phyloP scores from a whole-genome alignment of 2,329 filamentous ascomycete genomes.

The Podosphaera fusca region DNA sequence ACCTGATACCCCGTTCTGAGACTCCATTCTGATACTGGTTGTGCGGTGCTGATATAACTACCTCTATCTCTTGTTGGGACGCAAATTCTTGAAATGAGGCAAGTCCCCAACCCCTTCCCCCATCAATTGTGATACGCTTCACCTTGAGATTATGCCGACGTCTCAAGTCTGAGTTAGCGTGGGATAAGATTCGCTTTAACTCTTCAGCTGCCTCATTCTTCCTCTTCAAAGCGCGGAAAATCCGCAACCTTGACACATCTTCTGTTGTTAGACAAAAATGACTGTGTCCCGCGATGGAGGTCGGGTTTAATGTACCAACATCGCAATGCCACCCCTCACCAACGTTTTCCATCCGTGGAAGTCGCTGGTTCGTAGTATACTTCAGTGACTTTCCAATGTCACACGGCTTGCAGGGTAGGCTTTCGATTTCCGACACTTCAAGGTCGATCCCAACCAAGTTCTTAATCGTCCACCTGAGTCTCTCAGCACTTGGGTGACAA shows the following conservation, averaged over 20 bases:
- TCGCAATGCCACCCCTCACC: constrained; percentile 1
- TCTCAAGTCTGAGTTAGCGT: background rate
- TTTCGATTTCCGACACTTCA: background rate
- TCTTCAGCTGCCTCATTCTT: constrained; percentile 1
- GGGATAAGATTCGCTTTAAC: background rate
- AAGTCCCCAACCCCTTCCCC: too few relatives aligned
- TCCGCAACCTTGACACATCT: background rate
- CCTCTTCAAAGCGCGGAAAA: constrained; percentile 1
- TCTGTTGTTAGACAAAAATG: background rate
- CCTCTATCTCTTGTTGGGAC: too few relatives aligned
- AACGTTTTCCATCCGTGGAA: background rate
- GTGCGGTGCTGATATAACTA: too few relatives aligned
- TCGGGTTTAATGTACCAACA: background rate
- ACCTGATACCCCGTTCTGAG: too few relatives aligned
- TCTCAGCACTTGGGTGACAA: background rate
- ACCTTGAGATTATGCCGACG: background rate
- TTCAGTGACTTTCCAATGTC: background rate
- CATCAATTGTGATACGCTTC: too few relatives aligned
- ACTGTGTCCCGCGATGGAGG: background rate
- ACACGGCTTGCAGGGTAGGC: background rate
- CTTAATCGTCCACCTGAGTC: background rate
- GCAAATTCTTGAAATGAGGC: too few relatives aligned
- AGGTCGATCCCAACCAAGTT: background rate
- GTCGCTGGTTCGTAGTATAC: background rate
- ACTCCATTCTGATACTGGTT: too few relatives aligned